These are phyloP conservation scores for Aurantiochytrium sp. DNA, from an alignment of 108 stramenopile species.

Conservation along the genomic window DNA sequence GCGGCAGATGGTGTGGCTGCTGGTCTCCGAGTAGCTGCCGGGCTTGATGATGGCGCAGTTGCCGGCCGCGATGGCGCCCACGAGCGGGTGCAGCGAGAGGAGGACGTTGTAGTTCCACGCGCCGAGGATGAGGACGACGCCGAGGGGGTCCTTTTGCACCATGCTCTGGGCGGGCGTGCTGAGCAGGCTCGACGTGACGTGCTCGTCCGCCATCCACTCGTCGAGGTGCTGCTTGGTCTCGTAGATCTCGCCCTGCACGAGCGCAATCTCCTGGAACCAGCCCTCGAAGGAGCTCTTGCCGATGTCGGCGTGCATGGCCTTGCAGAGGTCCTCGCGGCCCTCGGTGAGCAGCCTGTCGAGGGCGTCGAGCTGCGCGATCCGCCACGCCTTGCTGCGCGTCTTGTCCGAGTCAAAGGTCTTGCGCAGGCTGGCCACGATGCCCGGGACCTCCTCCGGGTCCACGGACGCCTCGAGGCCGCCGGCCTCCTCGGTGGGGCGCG, in stretches of 20 bases:
- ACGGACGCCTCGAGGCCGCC: not conserved
- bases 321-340: not conserved
- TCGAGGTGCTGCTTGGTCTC: slow-evolving; percentile 28
- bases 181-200: not conserved
- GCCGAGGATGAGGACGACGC: slow-evolving; percentile 38
- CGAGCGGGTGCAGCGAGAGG: slow-evolving; percentile 58
- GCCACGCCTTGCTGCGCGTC: slow-evolving; percentile 3
- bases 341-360: slow-evolving; percentile 1
- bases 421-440: not conserved
- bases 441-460: not conserved
- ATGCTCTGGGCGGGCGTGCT: not conserved
- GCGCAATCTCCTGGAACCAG: not conserved
- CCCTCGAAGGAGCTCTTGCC: slow-evolving; percentile 20
- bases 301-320: slow-evolving; percentile 33
- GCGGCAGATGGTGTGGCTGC: not conserved
- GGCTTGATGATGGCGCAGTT: slow-evolving; percentile 76
- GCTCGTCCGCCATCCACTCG: slow-evolving; percentile 40
- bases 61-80: slow-evolving; percentile 74
- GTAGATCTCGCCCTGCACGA: slow-evolving; percentile 16
- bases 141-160: slow-evolving; percentile 31
- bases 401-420: slow-evolving; percentile 3
- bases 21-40: not conserved
- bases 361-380: not conserved
- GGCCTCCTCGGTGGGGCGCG: not conserved
- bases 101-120: slow-evolving; percentile 80